Evolutionary conservation across 345 rosid species (phyloP).

Genomic region (Citrus unshiu): DNA sequence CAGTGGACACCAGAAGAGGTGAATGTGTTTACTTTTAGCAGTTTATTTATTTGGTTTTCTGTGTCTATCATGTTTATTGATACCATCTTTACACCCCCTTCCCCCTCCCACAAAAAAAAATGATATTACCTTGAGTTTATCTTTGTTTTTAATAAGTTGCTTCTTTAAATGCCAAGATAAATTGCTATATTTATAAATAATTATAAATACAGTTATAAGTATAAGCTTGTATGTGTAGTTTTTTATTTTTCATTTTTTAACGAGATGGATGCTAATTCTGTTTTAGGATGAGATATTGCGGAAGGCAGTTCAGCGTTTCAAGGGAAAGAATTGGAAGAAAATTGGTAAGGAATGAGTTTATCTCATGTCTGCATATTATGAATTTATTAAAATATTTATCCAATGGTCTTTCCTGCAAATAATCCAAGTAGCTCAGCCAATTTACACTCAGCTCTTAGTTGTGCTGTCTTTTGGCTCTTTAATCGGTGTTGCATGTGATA

Average conservation of each 20-base stretch:
- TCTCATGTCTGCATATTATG: neutral
- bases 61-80: neutral
- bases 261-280: slow-evolving; percentile 1
- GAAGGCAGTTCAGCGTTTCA: slow-evolving; percentile 90
- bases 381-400: neutral
- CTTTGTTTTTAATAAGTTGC: neutral
- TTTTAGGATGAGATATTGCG: slow-evolving; percentile 86
- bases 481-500: neutral
- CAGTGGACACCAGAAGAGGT: slow-evolving; percentile 99
- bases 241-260: neutral
- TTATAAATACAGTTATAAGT: no score
- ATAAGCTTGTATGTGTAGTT: neutral
- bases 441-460: neutral
- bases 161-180: neutral
- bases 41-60: slow-evolving; percentile 10
- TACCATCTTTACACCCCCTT: neutral
- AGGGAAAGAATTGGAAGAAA: slow-evolving; percentile 99
- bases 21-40: slow-evolving; percentile 1
- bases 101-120: neutral
- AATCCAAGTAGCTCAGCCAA: neutral
- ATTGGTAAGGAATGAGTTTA: slow-evolving; percentile 54
- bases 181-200: no score
- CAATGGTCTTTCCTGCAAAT: neutral
- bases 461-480: neutral
- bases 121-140: neutral